Evolutionary conservation across 129 eudicot species (phyloP).

Genomic region (Dittrichia graveolens): DNA sequence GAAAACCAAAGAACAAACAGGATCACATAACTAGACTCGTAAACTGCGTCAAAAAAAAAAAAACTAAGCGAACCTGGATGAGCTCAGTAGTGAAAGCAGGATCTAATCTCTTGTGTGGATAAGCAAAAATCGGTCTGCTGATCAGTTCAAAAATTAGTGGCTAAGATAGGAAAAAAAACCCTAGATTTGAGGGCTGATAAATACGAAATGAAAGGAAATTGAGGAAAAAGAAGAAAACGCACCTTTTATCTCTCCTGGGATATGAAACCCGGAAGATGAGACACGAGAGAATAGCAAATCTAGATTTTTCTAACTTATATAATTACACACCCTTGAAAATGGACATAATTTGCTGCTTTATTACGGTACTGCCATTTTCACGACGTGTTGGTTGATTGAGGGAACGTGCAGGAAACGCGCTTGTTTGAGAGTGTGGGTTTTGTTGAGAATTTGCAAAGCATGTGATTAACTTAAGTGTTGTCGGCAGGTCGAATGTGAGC

Average conservation of each 20-base stretch:
- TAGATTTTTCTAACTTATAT: conserved; percentile 35
- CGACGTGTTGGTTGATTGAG: not conserved
- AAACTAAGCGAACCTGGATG: conserved; percentile 28
- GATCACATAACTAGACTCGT: not conserved
- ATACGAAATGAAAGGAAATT: not conserved
- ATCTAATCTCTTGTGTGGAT: conserved; percentile 10
- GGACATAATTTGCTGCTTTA: not conserved
- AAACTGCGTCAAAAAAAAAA: not conserved
- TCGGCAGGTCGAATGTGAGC: conserved; percentile 39
- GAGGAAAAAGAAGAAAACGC: conserved; percentile 28
- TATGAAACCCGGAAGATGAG: conserved; percentile 43
- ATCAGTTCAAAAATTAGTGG: conserved; percentile 25
- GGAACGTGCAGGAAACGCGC: not conserved
- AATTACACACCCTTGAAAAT: not conserved
- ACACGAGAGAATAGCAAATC: conserved; percentile 19
- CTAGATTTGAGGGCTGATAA: conserved; percentile 55
- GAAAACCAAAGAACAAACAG: not conserved
- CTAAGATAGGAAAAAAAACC: conserved; percentile 23
- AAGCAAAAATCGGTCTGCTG: conserved; percentile 4
- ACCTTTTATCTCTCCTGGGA: conserved; percentile 49
- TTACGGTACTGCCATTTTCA: conserved; percentile 33
- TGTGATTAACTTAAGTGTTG: conserved; percentile 27
- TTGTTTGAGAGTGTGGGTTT: not conserved
- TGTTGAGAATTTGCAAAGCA: not conserved
- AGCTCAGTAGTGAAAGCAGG: conserved; percentile 22